Evolutionary conservation across 176 grass and related monocot species (phyloP), one percentile per base, ranked within the genome.

Genomic region (Poa annua): DNA sequence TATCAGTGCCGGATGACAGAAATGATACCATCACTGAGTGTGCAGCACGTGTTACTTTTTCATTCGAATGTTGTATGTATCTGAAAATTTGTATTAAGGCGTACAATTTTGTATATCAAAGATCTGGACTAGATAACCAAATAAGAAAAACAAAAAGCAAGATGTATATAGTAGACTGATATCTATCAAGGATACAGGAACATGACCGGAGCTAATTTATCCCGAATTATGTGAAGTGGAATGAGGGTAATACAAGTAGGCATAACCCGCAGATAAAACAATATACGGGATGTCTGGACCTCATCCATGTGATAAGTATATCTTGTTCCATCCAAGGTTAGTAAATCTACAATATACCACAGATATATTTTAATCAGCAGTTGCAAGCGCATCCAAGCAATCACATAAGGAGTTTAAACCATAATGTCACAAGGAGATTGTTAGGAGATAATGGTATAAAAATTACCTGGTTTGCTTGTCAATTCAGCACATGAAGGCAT

Each of bases 11-110:
- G 38, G 92, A 98, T 76, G 92, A 95, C 47, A 90, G 52, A 79
- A 98, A 98, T 38, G 96, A 93, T 81, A 88, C 90, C 88, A 98
- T 86, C 49, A 98, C 85, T 12, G 96, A 98, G 87, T 98, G 92
- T 77, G 85, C 91, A 69, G 91, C 96, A 83, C 85, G 86, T 17
- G 87, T 79, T 86, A 98, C 92, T 87, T 95, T 98, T 69, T 98
- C 89, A 83, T 98, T 98, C n/a, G 92, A 82, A 81, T 98, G 92
- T 0, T 98, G 96, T 85, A 93, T 85, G 50, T 95, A 98, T 90
- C 96, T 98, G 84, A 68, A 35, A 67, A 71, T 13, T 77, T 79
- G 12, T 66, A 71, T 56, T 93, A 91, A 98, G 96, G 77, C 32
- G 2, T 8, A 62, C 49, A 85, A 13, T 57, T 74, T 78, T 71